Conservation (phyloP, 1,284 basidiomycete genomes). For the Ganoderma meredithae region DNA sequence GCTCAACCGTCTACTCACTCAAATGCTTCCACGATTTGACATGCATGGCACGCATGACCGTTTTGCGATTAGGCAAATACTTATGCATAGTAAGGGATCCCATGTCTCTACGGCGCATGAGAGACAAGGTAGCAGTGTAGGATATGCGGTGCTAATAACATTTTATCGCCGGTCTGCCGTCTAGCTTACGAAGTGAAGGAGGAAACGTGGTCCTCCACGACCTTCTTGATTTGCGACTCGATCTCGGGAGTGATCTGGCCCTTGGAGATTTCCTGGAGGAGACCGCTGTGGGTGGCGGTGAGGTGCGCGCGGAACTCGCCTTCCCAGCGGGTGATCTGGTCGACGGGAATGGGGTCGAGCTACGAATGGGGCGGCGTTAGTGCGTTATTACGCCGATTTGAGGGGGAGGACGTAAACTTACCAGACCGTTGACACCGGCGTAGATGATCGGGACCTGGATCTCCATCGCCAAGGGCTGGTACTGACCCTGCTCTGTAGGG, state of each 20-base stretch:
- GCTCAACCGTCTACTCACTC: not conserved
- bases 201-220: constrained; percentile 86
- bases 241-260: constrained; percentile 90
- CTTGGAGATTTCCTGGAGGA: constrained; percentile 84
- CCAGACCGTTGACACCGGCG: constrained; percentile 98
- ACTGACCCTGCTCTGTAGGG: constrained; percentile 91
- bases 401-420: constrained; percentile 51
- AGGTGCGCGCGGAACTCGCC: constrained; percentile 88
- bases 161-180: constrained; percentile 32
- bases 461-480: constrained; percentile 92
- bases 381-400: constrained; percentile 3
- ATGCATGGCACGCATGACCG: constrained; percentile 5
- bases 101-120: constrained; percentile 24
- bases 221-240: constrained; percentile 93
- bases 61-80: constrained; percentile 29
- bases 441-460: constrained; percentile 99
- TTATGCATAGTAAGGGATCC: constrained; percentile 26
- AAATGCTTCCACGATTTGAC: not conserved
- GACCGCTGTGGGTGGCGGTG: constrained; percentile 68
- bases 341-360: constrained; percentile 93
- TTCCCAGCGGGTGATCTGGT: constrained; percentile 96
- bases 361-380: constrained; percentile 37
- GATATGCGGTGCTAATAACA: constrained; percentile 33
- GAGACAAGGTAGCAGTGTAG: constrained; percentile 29
- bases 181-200: constrained; percentile 74